Evolutionary conservation across 495 filamentous ascomycete genomes (phyloP), one percentile per base, ranked within the genome.

Genomic region (Symbiotaphrina buchneri): DNA sequence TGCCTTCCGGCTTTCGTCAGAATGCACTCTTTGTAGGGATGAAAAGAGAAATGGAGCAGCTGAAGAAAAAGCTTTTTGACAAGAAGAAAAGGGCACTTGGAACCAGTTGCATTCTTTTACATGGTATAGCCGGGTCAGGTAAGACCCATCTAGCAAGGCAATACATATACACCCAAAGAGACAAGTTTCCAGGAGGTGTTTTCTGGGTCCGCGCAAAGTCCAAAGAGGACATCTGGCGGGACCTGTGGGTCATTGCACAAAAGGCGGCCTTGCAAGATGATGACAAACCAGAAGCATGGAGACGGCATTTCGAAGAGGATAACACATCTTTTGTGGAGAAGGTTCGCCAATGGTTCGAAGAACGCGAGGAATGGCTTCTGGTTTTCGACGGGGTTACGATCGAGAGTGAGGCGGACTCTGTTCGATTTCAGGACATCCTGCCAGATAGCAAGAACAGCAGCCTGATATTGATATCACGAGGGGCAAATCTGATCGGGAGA

Each of bases 91-190:
- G 76, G 14, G 54, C 55, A 10, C 56, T 71, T 35, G 65, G 71
- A 5, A 69, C 71, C 2, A 68, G 65, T 28, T 71, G 67, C 10
- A 74, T 82, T 4, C 51, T 82, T 5, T 63, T 87, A 21, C 65
- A 68, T 38, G 71, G 71, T 27, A 63, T 77, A 19, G 68, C 78
- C n/a, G 79, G 79, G 10, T 67, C 67, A 1, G 79, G 79, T 14
- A 87, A 87, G 48, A 75, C 75, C 0, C 77, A 84, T 45, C 52
- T 85, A n/a, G 76, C 75, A 21, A 60, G 79, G 5, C 63, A 87
- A 47, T 87, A 84, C 40, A 73, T 83, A 30, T 80, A 76, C 32
- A 52, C 58, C 16, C 65, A 78, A 34, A 61, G 57, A 13, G 58
- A 61, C 6, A 58, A 68, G 40, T 87, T 72, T 39, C 63, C 62